A percentile compares a stretch with the other conserved stretches of the same genome.
phyloP scores from a whole-genome alignment of 192 early-diverging fungal species.

The Powellomyces hirtus region DNA sequence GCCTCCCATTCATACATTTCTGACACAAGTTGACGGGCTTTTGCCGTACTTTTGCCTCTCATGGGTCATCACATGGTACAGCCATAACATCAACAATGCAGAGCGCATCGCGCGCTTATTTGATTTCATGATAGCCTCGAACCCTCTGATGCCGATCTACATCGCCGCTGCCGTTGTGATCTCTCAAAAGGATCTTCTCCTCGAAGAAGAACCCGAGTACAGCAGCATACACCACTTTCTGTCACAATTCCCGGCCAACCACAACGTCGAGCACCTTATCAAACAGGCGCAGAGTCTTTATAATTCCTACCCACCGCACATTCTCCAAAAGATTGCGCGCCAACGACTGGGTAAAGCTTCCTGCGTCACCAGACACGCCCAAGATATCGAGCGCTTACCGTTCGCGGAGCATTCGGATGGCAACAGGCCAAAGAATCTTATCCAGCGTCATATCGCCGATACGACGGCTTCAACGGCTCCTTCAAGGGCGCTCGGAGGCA shows the following conservation, averaged over 20 bases:
- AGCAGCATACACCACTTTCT: conserved; percentile 21
- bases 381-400: conserved; percentile 9
- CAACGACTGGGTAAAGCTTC: background rate
- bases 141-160: conserved; percentile 62
- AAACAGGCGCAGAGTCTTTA: background rate
- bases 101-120: conserved; percentile 54
- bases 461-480: background rate
- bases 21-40: conserved; percentile 37
- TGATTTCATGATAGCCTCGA: conserved; percentile 61
- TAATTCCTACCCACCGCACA: background rate
- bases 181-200: background rate
- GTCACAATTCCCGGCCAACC: background rate
- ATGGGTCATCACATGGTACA: conserved; percentile 76
- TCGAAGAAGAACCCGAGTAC: conserved; percentile 4
- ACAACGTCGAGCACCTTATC: conserved; percentile 8
- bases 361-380: background rate
- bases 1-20: background rate
- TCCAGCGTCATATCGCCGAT: background rate
- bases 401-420: background rate
- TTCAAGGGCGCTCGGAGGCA: background rate
- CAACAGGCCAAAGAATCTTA: background rate
- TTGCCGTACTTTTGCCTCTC: conserved; percentile 68
- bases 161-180: conserved; percentile 50
- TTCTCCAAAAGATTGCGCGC: background rate
- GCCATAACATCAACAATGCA: conserved; percentile 56